Percentiles rank a stretch among this genome's conserved stretches.
These are phyloP conservation scores for Phytophthora idaei DNA, from an alignment of 352 stramenopile species.

Conservation along the genomic window DNA sequence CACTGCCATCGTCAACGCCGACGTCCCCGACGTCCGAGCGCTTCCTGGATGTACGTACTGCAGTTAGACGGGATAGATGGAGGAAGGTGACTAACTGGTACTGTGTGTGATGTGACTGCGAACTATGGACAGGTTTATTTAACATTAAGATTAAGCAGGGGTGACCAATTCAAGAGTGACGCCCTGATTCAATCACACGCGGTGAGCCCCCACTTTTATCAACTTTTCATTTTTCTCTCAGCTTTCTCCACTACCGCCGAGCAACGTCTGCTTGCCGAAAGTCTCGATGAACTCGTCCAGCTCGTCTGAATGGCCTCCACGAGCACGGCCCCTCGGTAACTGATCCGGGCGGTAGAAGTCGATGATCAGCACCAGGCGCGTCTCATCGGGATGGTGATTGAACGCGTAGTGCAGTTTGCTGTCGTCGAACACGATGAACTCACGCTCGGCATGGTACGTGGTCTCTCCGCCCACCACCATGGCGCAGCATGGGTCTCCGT, in stretches of 20 bases:
- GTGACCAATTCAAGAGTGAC: constrained; percentile 37
- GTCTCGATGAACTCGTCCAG: constrained; percentile 90
- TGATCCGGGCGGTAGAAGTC: constrained; percentile 87
- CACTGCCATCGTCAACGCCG: constrained; percentile 94
- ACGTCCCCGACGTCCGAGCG: constrained; percentile 91
- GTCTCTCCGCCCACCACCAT: constrained; percentile 83
- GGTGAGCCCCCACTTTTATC: constrained; percentile 2
- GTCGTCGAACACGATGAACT: constrained; percentile 92
- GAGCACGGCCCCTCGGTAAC: constrained; percentile 77
- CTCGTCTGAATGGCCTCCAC: constrained; percentile 86
- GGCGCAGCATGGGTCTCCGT: constrained; percentile 66
- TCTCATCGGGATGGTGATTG: constrained; percentile 74
- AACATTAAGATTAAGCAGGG: constrained; percentile 90
- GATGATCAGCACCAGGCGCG: constrained; percentile 85
- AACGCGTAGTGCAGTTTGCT: constrained; percentile 91
- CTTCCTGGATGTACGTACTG: constrained; percentile 91
- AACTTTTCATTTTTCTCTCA: constrained; percentile 12
- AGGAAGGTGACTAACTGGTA: constrained; percentile 2
- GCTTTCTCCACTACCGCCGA: constrained; percentile 13
- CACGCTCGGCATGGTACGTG: constrained; percentile 66
- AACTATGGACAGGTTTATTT: constrained; percentile 80
- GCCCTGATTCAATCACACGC: constrained; percentile 18
- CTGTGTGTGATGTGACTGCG: background rate
- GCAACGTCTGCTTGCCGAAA: constrained; percentile 67
- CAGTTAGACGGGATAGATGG: background rate